Evolutionary conservation across 768 basidiomycete species (phyloP).

Genomic region (Termitomyces sp.): DNA sequence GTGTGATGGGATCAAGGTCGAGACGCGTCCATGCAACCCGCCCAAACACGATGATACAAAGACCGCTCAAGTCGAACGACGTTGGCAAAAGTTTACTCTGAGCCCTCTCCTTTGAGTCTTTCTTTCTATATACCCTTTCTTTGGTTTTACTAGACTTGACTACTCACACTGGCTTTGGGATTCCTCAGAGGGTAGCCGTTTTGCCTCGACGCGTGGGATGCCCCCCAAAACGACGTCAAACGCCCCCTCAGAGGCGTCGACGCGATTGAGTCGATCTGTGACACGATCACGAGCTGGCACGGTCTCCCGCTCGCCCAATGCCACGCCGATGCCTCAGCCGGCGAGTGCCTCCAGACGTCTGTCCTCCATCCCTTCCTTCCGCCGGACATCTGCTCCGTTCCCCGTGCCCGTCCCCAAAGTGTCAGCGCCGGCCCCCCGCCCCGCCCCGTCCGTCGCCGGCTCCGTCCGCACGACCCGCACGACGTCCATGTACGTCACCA

Average conservation of each 20-base stretch:
- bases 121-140: too few relatives aligned
- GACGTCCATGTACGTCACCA: slow-evolving; percentile 13
- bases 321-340: slow-evolving; percentile 40
- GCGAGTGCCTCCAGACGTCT: slow-evolving; percentile 29
- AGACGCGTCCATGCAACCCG: too few relatives aligned
- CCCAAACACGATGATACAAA: too few relatives aligned
- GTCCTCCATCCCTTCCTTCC: slow-evolving; percentile 26
- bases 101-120: too few relatives aligned
- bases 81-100: too few relatives aligned
- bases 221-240: neutral
- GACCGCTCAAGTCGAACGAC: too few relatives aligned
- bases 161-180: too few relatives aligned
- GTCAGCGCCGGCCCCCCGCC: neutral
- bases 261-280: slow-evolving; percentile 40
- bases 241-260: slow-evolving; percentile 51
- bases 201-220: neutral
- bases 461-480: slow-evolving; percentile 21
- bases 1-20: too few relatives aligned
- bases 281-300: slow-evolving; percentile 53
- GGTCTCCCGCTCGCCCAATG: slow-evolving; percentile 43
- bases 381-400: slow-evolving; percentile 36
- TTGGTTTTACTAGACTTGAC: too few relatives aligned
- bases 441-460: slow-evolving; percentile 9
- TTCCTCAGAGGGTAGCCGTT: too few relatives aligned
- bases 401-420: neutral